Percentiles rank a stretch among this genome's conserved stretches.
Conservation (phyloP, 805 yeast species). For the Scheffersomyces spartinae region DNA sequence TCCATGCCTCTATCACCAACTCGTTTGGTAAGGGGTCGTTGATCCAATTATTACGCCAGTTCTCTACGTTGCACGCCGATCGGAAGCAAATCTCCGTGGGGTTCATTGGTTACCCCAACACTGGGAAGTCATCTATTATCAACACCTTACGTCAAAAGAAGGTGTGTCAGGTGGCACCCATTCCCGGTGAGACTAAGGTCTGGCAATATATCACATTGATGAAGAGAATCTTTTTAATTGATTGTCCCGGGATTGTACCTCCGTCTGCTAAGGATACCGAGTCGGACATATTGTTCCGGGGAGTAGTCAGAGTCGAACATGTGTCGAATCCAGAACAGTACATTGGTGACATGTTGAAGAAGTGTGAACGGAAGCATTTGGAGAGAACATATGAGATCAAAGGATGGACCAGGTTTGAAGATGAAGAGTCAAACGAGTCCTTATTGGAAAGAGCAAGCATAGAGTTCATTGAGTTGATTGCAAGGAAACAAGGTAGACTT, state of each 20-base stretch:
- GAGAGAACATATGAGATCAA: constrained; percentile 92
- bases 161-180: constrained; percentile 95
- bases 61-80: constrained; percentile 80
- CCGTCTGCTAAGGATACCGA: constrained; percentile 85
- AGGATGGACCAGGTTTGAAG: constrained; percentile 61
- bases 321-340: constrained; percentile 93
- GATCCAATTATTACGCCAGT: constrained; percentile 88
- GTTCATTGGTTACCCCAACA: constrained; percentile 93
- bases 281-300: constrained; percentile 86
- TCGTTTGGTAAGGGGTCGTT: constrained; percentile 97
- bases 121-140: constrained; percentile 95
- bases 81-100: constrained; percentile 96
- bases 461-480: constrained; percentile 82
- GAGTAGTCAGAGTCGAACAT: constrained; percentile 98
- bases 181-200: constrained; percentile 97
- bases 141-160: constrained; percentile 90
- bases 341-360: constrained; percentile 73
- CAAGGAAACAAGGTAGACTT: constrained; percentile 86
- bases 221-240: constrained; percentile 91
- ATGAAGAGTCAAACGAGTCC: constrained; percentile 33
- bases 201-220: constrained; percentile 98
- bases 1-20: constrained; percentile 95
- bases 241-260: constrained; percentile 98
- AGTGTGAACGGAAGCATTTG: constrained; percentile 81
- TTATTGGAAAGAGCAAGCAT: constrained; percentile 32